Evolutionary conservation across 495 filamentous ascomycete genomes (phyloP).

Genomic region (Articulospora tetracladia): DNA sequence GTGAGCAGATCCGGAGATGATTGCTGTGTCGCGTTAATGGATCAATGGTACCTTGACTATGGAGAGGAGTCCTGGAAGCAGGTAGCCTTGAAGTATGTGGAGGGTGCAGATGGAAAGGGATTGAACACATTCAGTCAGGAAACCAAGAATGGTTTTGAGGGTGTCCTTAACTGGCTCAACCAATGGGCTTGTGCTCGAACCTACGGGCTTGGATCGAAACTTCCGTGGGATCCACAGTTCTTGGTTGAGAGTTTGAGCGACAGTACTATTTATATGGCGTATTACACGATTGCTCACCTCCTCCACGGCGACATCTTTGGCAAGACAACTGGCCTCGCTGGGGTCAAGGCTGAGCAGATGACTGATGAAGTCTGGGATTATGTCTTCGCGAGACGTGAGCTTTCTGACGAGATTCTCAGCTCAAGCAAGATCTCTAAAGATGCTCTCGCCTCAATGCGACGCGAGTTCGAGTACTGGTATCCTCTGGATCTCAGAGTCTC

Average conservation of each 20-base stretch:
- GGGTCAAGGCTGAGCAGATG: slow-evolving; percentile 80
- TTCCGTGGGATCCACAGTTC: slow-evolving; percentile 92
- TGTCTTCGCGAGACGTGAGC: slow-evolving; percentile 66
- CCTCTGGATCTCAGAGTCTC: slow-evolving; percentile 82
- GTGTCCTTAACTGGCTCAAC: slow-evolving; percentile 83
- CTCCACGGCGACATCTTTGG: slow-evolving; percentile 71
- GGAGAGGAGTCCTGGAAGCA: slow-evolving; percentile 81
- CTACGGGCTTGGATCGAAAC: slow-evolving; percentile 88
- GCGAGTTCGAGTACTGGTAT: slow-evolving; percentile 97
- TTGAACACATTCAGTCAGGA: slow-evolving; percentile 78
- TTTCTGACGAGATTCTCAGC: slow-evolving; percentile 57
- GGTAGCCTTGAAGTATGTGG: slow-evolving; percentile 67
- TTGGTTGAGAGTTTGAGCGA: slow-evolving; percentile 92
- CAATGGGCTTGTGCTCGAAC: slow-evolving; percentile 93
- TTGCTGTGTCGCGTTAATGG: slow-evolving; percentile 87
- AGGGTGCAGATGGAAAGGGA: slow-evolving; percentile 53
- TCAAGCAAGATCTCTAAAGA: slow-evolving; percentile 67
- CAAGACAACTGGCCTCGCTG: slow-evolving; percentile 58
- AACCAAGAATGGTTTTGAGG: slow-evolving; percentile 78
- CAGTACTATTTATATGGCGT: slow-evolving; percentile 92
- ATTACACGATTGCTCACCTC: slow-evolving; percentile 90
- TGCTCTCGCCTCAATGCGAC: slow-evolving; percentile 69
- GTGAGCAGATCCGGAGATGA: slow-evolving; percentile 82
- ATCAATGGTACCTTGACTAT: slow-evolving; percentile 97
- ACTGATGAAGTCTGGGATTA: slow-evolving; percentile 97